Conservation (phyloP, 139 green algal species). For the Penium margaritaceum region DNA sequence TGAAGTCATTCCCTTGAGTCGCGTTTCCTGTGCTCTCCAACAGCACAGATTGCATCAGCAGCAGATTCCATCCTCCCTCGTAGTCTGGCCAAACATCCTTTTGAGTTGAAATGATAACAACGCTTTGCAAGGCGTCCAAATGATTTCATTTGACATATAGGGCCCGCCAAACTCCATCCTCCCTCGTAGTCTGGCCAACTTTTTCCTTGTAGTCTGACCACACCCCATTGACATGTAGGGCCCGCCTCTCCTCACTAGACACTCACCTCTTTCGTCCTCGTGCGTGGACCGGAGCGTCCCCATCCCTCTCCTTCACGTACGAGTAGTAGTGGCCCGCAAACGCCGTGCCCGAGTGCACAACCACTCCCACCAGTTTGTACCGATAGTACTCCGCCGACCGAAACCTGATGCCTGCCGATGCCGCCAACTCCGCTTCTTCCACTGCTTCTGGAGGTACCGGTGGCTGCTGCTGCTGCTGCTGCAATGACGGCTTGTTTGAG, state of each 20-base stretch:
- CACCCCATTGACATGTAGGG: too few relatives aligned
- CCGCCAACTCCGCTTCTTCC: too few relatives aligned
- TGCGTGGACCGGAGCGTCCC: slow-evolving; percentile 7
- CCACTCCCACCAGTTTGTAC: slow-evolving; percentile 77
- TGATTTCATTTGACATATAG: not conserved
- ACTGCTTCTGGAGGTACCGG: too few relatives aligned
- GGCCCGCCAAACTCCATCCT: not conserved
- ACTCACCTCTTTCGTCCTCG: not conserved
- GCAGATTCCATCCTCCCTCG: too few relatives aligned
- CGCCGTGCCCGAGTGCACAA: slow-evolving; percentile 83
- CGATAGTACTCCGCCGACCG: slow-evolving; percentile 49
- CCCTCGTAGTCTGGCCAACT: not conserved
- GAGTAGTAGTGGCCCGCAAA: slow-evolving; percentile 93
- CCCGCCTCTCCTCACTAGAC: not conserved
- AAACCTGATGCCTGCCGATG: too few relatives aligned
- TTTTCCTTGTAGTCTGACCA: not conserved
- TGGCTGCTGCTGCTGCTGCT: too few relatives aligned
- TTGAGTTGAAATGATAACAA: too few relatives aligned
- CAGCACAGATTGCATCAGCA: too few relatives aligned
- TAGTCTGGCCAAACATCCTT: too few relatives aligned
- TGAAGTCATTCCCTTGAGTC: too few relatives aligned
- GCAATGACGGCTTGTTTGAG: too few relatives aligned
- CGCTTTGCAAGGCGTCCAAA: not conserved
- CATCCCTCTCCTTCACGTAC: slow-evolving; percentile 69
- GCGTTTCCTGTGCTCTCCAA: too few relatives aligned